phyloP scores from a whole-genome alignment of 2,329 filamentous ascomycete species.

The Ophiostoma perfectum region DNA sequence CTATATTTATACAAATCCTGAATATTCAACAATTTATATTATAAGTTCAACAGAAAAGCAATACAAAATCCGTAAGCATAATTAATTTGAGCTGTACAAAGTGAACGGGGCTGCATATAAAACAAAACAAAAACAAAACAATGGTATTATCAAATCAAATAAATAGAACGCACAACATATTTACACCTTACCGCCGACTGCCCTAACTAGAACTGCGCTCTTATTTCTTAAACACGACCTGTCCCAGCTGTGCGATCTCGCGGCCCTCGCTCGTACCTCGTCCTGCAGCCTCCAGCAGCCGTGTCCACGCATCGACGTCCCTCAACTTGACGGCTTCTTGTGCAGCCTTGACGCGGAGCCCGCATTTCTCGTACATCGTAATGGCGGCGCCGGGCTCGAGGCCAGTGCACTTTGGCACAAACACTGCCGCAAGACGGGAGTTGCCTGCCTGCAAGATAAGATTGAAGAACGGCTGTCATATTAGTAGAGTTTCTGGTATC shows the following conservation, averaged over 20 bases:
- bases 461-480: conserved; percentile 75
- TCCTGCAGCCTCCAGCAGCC: conserved; percentile 67
- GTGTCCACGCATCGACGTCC: conserved; percentile 68
- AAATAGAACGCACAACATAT: neutral
- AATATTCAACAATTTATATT: too few relatives aligned
- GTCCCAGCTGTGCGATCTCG: conserved; percentile 77
- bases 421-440: conserved; percentile 72
- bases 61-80: neutral
- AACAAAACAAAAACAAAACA: neutral
- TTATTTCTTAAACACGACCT: conserved; percentile 52
- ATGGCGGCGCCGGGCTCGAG: conserved; percentile 65
- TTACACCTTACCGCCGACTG: neutral
- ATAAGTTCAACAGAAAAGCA: too few relatives aligned
- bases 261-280: conserved; percentile 59
- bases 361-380: conserved; percentile 95
- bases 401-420: conserved; percentile 80
- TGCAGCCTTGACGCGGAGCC: conserved; percentile 78
- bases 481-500: neutral
- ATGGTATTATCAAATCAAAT: conserved; percentile 6
- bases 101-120: neutral
- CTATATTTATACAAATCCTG: too few relatives aligned
- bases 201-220: neutral
- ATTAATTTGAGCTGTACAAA: neutral
- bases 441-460: conserved; percentile 85
- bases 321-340: conserved; percentile 84